Evolutionary conservation across 202 grass and related monocot species (phyloP).

Genomic region (Setaria viridis): DNA sequence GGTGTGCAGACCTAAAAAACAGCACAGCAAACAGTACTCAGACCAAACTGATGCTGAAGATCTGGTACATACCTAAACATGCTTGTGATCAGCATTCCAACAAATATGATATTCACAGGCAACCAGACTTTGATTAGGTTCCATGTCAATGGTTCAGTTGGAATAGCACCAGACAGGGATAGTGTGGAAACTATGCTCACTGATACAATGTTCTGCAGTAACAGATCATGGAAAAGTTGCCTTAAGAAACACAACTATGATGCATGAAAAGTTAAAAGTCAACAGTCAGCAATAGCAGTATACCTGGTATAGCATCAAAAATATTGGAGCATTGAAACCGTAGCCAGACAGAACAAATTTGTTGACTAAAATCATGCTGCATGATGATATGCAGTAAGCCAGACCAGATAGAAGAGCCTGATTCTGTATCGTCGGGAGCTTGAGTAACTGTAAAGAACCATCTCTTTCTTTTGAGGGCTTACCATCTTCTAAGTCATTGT

Average conservation of each 20-base stretch:
- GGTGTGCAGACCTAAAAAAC: background rate
- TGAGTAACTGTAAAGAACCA: slow-evolving; percentile 44
- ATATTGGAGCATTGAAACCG: slow-evolving; percentile 94
- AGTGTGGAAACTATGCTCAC: slow-evolving; percentile 78
- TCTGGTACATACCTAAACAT: slow-evolving; percentile 86
- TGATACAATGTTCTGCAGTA: slow-evolving; percentile 89
- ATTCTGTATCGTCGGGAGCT: slow-evolving; percentile 69
- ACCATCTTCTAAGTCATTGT: slow-evolving; percentile 71
- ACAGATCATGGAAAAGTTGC: slow-evolving; percentile 42
- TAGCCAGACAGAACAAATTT: slow-evolving; percentile 91
- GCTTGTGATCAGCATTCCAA: slow-evolving; percentile 97
- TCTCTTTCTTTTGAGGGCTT: slow-evolving; percentile 83
- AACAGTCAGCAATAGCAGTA: slow-evolving; percentile 25
- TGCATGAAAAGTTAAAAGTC: slow-evolving; percentile 42
- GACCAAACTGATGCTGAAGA: slow-evolving; percentile 24
- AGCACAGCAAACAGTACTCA: background rate
- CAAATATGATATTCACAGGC: slow-evolving; percentile 97
- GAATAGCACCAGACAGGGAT: slow-evolving; percentile 65
- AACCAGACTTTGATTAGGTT: slow-evolving; percentile 90
- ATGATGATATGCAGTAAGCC: slow-evolving; percentile 92
- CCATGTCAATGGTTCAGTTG: slow-evolving; percentile 89
- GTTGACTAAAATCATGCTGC: slow-evolving; percentile 97
- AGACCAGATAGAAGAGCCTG: slow-evolving; percentile 86
- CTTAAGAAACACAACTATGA: slow-evolving; percentile 18
- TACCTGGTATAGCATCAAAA: slow-evolving; percentile 98